Base-by-base conservation (phyloP, 1,284 basidiomycete genomes). In the Irpex sp. region DNA sequence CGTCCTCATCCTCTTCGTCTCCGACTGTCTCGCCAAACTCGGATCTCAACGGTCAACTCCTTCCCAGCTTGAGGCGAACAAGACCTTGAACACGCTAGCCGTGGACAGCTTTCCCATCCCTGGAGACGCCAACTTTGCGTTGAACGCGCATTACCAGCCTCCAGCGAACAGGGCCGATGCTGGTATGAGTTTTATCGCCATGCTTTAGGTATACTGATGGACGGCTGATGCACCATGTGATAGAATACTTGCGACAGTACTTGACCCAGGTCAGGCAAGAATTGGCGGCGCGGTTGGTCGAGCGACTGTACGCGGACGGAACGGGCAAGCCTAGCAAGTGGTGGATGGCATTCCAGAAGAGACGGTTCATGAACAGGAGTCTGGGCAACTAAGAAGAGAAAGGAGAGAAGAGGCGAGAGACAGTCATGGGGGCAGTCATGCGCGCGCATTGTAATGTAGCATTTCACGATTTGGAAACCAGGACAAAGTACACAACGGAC, bases 301-400 rank as follows among this genome's bases (percentile, higher is more conserved):
- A 97, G 69, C 84, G 88, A 61, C 80, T 99, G 48, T 99, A 98
- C 74, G 85, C 88, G 69, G 82, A 96, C 78, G 84, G 91, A 56
- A 86, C 88, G 4, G 88, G 89, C 61, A 94, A 91, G 72, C 95
- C 97, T 1, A 97, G 91, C 82, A 99, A 99, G 77, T 99, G 96
- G 96, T 99, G 97, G 97, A 94, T 99, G 90, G 91, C 93, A 42
- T 99, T 99, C 86, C 96, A 96, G 77, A 98, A 96, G 83, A 86
- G 95, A 72, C 85, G 91, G 51, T 95, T 95, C 84, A 94, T 95
- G 92, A 92, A 93, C 78, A 90, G 93, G 72, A 92, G 89, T 72
- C 74, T 93, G 71, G 87, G 85, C 63, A 81, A 80, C 68, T 85
- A 78, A 74, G 72, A n/a, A 8, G 49, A 23, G 23, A 48, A 6